phyloP scores from a whole-genome alignment of 495 filamentous ascomycete genomes.

The Hypoxylon fragiforme region DNA sequence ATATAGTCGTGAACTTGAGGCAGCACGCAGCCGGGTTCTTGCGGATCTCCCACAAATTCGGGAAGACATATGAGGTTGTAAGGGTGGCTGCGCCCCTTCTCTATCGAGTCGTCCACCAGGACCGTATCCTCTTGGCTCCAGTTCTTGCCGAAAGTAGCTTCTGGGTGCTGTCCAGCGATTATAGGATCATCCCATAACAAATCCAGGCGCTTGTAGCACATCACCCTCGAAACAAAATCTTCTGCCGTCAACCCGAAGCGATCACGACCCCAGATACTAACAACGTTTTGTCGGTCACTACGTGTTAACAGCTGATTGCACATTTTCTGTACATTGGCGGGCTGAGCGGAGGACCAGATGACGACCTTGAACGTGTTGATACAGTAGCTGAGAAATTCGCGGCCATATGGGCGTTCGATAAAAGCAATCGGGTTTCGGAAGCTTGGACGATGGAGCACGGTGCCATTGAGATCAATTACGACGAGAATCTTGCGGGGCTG shows the following conservation, averaged over 20 bases:
- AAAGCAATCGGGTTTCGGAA: conserved; percentile 53
- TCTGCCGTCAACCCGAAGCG: conserved; percentile 63
- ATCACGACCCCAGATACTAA: conserved; percentile 81
- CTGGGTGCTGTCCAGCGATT: conserved; percentile 57
- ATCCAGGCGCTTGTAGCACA: conserved; percentile 84
- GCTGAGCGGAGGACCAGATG: conserved; percentile 87
- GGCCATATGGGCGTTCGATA: conserved; percentile 62
- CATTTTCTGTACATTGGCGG: conserved; percentile 68
- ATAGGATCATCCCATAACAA: conserved; percentile 66
- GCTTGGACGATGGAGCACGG: conserved; percentile 71
- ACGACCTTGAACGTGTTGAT: conserved; percentile 72
- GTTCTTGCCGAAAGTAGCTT: conserved; percentile 27
- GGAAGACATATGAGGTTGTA: conserved; percentile 79
- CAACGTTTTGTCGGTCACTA: conserved; percentile 36
- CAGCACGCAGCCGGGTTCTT: conserved; percentile 44
- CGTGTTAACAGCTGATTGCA: conserved; percentile 45
- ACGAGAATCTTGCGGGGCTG: conserved; percentile 62
- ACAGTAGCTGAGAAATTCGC: conserved; percentile 67
- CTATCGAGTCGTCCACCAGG: conserved; percentile 78
- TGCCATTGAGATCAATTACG: conserved; percentile 92
- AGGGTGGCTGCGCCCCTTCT: conserved; percentile 83
- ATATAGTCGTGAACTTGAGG: conserved; percentile 55
- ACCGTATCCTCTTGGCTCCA: conserved; percentile 90
- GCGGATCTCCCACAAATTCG: conserved; percentile 63
- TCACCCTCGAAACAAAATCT: conserved; percentile 71